A percentile compares a stretch with the other conserved stretches of the same genome.
Conservation (phyloP, 768 basidiomycete species). For the Tephrocybe sp. region DNA sequence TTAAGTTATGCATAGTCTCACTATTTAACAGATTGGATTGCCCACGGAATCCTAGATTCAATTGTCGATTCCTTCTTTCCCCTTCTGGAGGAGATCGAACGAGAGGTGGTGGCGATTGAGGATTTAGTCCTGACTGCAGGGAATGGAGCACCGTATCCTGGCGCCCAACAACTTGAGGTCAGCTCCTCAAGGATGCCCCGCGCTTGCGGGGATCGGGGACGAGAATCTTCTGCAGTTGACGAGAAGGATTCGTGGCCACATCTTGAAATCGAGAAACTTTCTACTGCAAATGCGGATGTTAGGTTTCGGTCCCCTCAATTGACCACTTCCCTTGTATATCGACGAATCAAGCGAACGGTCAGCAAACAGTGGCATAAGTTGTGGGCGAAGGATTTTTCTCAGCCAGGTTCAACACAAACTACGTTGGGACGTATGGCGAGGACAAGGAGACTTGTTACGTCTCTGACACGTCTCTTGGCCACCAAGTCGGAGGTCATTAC, state of each 20-base stretch:
- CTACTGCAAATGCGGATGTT: conserved; percentile 20
- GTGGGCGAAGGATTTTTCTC: conserved; percentile 16
- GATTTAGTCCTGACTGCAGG: conserved; percentile 52
- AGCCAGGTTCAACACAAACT: conserved; percentile 35
- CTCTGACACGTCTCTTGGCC: conserved; percentile 70
- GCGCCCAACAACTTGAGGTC: background rate
- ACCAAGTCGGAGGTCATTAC: conserved; percentile 83
- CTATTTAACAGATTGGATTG: conserved; percentile 77
- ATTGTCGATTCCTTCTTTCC: conserved; percentile 95
- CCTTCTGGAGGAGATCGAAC: conserved; percentile 75
- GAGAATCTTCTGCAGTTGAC: background rate
- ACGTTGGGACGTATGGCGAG: conserved; percentile 79
- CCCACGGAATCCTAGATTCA: conserved; percentile 88
- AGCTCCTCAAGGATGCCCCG: background rate
- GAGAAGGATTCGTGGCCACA: background rate
- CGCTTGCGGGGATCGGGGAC: background rate
- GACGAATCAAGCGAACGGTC: conserved; percentile 34
- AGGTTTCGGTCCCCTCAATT: conserved; percentile 32
- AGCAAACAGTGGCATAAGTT: conserved; percentile 21
- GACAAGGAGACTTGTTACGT: conserved; percentile 76
- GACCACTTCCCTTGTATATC: conserved; percentile 34
- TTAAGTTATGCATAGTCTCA: background rate
- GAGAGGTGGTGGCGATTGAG: conserved; percentile 79
- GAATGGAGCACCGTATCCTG: background rate
- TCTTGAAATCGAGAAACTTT: conserved; percentile 15